A percentile compares a stretch with the other conserved stretches of the same genome.
phyloP scores from a whole-genome alignment of 1,284 basidiomycete genomes.

The Microbotryomycetes sp. region DNA sequence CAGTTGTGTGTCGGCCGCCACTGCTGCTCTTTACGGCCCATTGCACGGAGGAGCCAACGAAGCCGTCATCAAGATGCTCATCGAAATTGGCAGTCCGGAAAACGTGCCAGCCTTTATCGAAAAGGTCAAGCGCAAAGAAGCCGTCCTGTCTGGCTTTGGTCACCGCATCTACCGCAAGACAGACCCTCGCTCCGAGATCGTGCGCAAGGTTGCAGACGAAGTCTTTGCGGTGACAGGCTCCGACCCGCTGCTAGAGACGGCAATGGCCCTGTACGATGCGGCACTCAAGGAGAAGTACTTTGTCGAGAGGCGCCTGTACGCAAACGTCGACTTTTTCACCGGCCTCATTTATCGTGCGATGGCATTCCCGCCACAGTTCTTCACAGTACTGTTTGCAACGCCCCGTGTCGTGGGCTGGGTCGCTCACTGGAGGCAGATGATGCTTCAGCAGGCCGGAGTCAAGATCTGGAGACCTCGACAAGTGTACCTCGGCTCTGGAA shows the following conservation, averaged over 20 bases:
- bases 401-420: constrained; percentile 54
- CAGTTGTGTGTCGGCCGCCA: constrained; percentile 72
- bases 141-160: constrained; percentile 55
- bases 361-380: constrained; percentile 84
- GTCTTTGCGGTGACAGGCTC: constrained; percentile 56
- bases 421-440: constrained; percentile 54
- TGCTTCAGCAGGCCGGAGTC: constrained; percentile 74
- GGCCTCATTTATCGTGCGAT: constrained; percentile 25
- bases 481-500: constrained; percentile 66
- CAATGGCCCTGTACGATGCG: constrained; percentile 75
- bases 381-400: constrained; percentile 81
- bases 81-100: constrained; percentile 66
- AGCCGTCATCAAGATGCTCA: constrained; percentile 68
- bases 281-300: constrained; percentile 85
- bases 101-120: constrained; percentile 73
- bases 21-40: constrained; percentile 59
- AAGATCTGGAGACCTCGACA: constrained; percentile 83
- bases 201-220: constrained; percentile 53
- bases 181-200: constrained; percentile 78
- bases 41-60: constrained; percentile 52
- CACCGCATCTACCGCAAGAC: constrained; percentile 38
- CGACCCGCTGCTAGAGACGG: constrained; percentile 73
- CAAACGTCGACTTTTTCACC: constrained; percentile 36
- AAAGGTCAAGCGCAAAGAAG: constrained; percentile 73
- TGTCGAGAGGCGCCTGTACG: constrained; percentile 49